Evolutionary conservation across 2,329 filamentous ascomycete genomes (phyloP).

Genomic region (Cadophora luteo-olivacea): DNA sequence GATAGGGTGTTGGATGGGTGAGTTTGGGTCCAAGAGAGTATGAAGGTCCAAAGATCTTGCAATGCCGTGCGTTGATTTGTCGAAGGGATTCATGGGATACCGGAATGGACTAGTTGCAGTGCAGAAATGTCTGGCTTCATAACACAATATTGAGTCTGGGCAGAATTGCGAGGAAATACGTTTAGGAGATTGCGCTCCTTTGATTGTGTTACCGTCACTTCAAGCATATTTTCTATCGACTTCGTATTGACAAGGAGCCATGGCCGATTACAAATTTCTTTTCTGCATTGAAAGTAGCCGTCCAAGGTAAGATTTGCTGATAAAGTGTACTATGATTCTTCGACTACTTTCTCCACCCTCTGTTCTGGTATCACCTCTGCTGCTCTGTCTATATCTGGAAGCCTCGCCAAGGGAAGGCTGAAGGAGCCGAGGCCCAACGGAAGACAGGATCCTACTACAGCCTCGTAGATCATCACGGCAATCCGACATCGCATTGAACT

Average conservation of each 20-base stretch:
- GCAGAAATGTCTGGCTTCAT: neutral
- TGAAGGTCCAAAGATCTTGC: neutral
- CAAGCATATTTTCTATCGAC: too few relatives aligned
- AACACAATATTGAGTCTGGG: too few relatives aligned
- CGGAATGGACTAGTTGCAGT: neutral
- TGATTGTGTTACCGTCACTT: too few relatives aligned
- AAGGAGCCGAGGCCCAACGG: slow-evolving; percentile 12
- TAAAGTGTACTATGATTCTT: too few relatives aligned
- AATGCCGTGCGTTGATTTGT: too few relatives aligned
- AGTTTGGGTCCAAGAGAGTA: neutral
- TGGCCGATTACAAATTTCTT: too few relatives aligned
- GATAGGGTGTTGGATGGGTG: neutral
- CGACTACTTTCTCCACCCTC: neutral
- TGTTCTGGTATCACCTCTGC: neutral
- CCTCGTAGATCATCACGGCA: neutral
- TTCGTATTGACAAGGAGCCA: too few relatives aligned
- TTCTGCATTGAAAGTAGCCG: too few relatives aligned
- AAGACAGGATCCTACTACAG: neutral
- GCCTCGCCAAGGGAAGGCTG: slow-evolving; percentile 15
- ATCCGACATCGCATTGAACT: neutral
- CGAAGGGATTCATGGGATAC: neutral
- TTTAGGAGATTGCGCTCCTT: too few relatives aligned
- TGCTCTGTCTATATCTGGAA: neutral
- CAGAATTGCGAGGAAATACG: too few relatives aligned
- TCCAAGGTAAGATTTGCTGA: too few relatives aligned